These are phyloP conservation scores for Vigna radiata DNA, from an alignment of 306 rosid species.

Conservation along the genomic window DNA sequence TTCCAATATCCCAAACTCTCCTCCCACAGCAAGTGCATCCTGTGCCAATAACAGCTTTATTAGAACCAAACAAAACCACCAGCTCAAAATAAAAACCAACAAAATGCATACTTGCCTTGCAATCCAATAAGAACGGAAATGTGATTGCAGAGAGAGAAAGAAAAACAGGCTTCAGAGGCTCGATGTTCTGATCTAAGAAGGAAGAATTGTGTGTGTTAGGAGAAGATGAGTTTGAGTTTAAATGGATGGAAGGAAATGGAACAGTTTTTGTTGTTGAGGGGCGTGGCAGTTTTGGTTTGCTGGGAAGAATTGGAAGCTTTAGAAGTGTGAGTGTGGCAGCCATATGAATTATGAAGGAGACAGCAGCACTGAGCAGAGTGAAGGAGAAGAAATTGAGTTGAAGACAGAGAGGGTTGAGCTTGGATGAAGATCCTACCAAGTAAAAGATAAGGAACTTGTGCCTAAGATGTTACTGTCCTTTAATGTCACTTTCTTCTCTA, in stretches of 20 bases:
- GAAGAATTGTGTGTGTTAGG: slow-evolving; percentile 24
- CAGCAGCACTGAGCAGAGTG: background rate
- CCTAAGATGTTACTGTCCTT: background rate
- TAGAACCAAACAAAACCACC: background rate
- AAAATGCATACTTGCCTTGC: slow-evolving; percentile 46
- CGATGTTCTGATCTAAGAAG: slow-evolving; percentile 35
- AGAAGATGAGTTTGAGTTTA: slow-evolving; percentile 50
- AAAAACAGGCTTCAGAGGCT: slow-evolving; percentile 54
- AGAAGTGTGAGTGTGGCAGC: slow-evolving; percentile 74
- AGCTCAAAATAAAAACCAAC: background rate
- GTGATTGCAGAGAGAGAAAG: slow-evolving; percentile 73
- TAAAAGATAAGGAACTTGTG: slow-evolving; percentile 38
- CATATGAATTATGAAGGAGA: slow-evolving; percentile 46
- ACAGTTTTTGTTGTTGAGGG: slow-evolving; percentile 43
- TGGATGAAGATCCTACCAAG: background rate
- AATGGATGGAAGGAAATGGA: slow-evolving; percentile 40
- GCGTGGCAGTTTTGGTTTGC: slow-evolving; percentile 33
- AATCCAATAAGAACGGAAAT: slow-evolving; percentile 64
- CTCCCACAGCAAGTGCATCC: slow-evolving; percentile 82
- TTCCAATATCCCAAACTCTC: slow-evolving; percentile 89
- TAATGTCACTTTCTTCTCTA: background rate
- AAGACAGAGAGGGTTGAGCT: slow-evolving; percentile 6
- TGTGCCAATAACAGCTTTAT: slow-evolving; percentile 31
- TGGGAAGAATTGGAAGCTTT: slow-evolving; percentile 55
- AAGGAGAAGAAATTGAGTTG: background rate